Base-by-base conservation (phyloP, 495 filamentous ascomycete genomes). In the Bombardia bombarda region DNA sequence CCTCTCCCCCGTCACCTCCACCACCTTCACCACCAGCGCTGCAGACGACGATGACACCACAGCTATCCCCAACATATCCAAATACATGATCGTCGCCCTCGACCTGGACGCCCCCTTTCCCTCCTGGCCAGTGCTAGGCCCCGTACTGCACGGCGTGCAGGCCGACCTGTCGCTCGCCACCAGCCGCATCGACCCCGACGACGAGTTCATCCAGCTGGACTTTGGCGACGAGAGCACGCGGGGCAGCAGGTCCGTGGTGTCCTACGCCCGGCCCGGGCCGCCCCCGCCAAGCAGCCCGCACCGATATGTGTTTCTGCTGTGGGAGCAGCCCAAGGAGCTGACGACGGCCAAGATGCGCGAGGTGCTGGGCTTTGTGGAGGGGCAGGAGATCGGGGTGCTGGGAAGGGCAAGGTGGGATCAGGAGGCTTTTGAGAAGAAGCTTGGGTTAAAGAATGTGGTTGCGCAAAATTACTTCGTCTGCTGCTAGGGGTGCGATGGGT, bases 231-330 rank as follows among this genome's bases (percentile, higher is more conserved):
- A 19, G 31, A 21, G 13, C 3, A 2, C 20, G 24, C 25, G 10
- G 5, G 21, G 7, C 10, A 10, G 25, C 10, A 21, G 25, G 22
- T 19, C 31, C 0, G 62, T 66, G 13, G 67, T 70, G 22, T 20
- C 9, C 8, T 80, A 73, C 32, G 63, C 70, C 46, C 66, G 62
- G 0, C 75, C 77, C 18, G 66, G 53, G 17, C 76, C 76, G 10
- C 77, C 77, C 10, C 65, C 63, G 13, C 49, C 57, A 13, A 73
- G 73, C 43, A 43, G 62, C 3, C 73, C 74, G 1, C 76, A 80
- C 53, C 73, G 77, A 7, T 79, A 81, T 50, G 40, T 68, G 10
- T 79, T 78, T 51, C 56, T 80, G 51, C 49, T 80, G 20, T 80
- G 73, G 49, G 71, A 77, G 57, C 69, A 80, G 60, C 77, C 77